These are phyloP conservation scores for Seiridium cupressi DNA, from an alignment of 2,329 filamentous ascomycete genomes.

Conservation along the genomic window DNA sequence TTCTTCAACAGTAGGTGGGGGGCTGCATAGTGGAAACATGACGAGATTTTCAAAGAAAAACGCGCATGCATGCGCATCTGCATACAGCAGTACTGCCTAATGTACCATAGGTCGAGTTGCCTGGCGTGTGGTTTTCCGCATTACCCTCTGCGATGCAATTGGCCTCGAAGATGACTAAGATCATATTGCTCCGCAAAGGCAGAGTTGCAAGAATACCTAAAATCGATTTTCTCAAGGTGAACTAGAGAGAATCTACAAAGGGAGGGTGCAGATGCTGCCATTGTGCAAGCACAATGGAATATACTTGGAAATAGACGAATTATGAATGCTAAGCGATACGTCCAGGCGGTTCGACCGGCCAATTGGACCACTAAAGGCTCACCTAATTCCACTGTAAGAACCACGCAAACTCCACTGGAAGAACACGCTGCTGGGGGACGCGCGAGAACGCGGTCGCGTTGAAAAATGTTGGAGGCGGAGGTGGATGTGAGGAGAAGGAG, in stretches of 20 bases:
- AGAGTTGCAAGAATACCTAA: too few relatives aligned
- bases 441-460: not conserved
- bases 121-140: too few relatives aligned
- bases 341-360: not conserved
- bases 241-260: too few relatives aligned
- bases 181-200: too few relatives aligned
- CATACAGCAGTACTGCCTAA: too few relatives aligned
- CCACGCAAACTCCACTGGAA: not conserved
- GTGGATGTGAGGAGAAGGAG: not conserved
- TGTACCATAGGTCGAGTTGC: too few relatives aligned
- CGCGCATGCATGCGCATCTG: too few relatives aligned
- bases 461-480: slow-evolving; percentile 1
- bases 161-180: too few relatives aligned
- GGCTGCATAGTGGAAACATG: too few relatives aligned
- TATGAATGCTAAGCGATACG: not conserved
- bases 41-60: too few relatives aligned
- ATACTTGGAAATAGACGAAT: not conserved
- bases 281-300: not conserved
- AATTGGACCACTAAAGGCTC: not conserved
- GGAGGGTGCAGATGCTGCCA: not conserved
- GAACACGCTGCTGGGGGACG: not conserved
- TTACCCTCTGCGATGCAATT: too few relatives aligned
- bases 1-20: too few relatives aligned
- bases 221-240: not conserved
- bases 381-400: slow-evolving; percentile 2